phyloP scores from a whole-genome alignment of 1,284 basidiomycete genomes.

The Puccinia hordei region DNA sequence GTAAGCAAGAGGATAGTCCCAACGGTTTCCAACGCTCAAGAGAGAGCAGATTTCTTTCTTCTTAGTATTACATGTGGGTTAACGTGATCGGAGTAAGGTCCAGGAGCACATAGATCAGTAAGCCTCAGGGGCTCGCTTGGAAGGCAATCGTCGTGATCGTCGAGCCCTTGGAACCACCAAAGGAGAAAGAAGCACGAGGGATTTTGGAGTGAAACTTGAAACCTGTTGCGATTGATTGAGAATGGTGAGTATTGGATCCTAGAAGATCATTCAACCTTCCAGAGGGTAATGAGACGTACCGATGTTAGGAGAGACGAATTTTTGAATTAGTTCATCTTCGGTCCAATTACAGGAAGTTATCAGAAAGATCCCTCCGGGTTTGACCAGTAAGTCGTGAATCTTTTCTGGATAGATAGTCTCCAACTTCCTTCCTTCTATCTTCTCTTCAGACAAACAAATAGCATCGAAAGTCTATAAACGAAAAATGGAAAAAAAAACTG shows the following conservation, averaged over 20 bases:
- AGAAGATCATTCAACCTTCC: too few species aligned
- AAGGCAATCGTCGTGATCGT: slow-evolving; percentile 46
- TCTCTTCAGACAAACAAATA: slow-evolving; percentile 32
- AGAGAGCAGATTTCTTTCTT: too few species aligned
- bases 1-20: too few species aligned
- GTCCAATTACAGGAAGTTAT: slow-evolving; percentile 50
- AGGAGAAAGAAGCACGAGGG: slow-evolving; percentile 20
- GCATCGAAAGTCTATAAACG: slow-evolving; percentile 47
- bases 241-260: not conserved
- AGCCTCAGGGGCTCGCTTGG: not conserved
- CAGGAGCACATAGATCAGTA: too few species aligned
- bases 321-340: slow-evolving; percentile 26
- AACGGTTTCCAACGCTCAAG: too few species aligned
- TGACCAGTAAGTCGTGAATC: slow-evolving; percentile 14
- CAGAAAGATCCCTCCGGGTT: slow-evolving; percentile 35
- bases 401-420: slow-evolving; percentile 14
- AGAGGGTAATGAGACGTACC: slow-evolving; percentile 4
- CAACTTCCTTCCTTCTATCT: slow-evolving; percentile 10
- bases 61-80: too few species aligned
- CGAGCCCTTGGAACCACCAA: slow-evolving; percentile 24
- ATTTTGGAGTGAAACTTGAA: slow-evolving; percentile 48
- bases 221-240: not conserved
- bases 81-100: too few species aligned
- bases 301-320: slow-evolving; percentile 12
- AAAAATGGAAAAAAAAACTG: not conserved